Evolutionary conservation across 2,329 filamentous ascomycete genomes (phyloP), one percentile per base, ranked within the genome.

Genomic region (Botryotinia globosa): DNA sequence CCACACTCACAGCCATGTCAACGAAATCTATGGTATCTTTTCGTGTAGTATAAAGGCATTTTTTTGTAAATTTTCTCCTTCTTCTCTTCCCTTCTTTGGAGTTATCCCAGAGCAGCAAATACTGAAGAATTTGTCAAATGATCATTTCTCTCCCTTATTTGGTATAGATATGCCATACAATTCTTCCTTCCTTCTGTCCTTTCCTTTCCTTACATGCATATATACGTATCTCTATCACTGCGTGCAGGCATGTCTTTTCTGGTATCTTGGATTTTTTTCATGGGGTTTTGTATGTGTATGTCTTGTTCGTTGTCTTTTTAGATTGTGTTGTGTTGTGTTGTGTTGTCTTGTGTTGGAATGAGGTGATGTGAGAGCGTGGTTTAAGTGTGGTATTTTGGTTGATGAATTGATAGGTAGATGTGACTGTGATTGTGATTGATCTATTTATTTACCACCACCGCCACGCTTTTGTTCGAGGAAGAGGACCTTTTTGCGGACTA

Each of bases 381-480:
- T 59, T 59, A 1, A 18, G 9, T 20, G 29, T 34, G 16, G 29
- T 58, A 16, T 32, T 20, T 29, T 58, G 16, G 3, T 58, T 34
- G 39, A 32, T 20, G 18, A 16, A 25, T 64, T 5, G 51, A 29
- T 56, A 1, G 56, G 2, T 34, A 2, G n/a, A 63, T 22, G 44
- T 45, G 48, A 51, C n/a, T 51, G 48, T 54, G 48, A 54, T 42
- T 22, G 12, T 39, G 22, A 42, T n/a, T n/a, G 6, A 42, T 42
- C 25, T 20, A 63, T 39, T 59, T 62, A 76, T 79, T 83, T 87
- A 83, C 88, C 90, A 71, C 87, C 87, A 72, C 87, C 87, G 82
- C 91, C 91, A 81, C 94, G 92, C 82, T 97, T 98, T 81, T 93
- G 90, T 82, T 99, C 96, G 73, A 98, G 88, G 84, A 99, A 99